Evolutionary conservation across 768 basidiomycete genomes (phyloP), one percentile per base, ranked within the genome.

Genomic region (Rhodosporidiobolus sp.): DNA sequence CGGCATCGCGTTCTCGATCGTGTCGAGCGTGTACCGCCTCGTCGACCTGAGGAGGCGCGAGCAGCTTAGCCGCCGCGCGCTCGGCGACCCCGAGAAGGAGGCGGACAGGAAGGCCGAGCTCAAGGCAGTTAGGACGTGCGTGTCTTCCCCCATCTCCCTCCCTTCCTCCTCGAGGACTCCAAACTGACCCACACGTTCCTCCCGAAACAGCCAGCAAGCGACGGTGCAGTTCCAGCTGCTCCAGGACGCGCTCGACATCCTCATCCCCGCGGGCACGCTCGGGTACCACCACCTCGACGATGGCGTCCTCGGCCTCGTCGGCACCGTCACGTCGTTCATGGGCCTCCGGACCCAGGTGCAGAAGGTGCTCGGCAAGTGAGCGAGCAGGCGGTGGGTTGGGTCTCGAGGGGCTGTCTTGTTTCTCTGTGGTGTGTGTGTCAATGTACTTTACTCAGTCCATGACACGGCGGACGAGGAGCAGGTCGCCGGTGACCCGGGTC

Each of bases 231-330:
- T 87, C 74, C 96, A 98, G 81, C 86, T 98, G 76, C 82, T 89
- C 65, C 87, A 91, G 70, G 96, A 99, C 80, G 78, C 87, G 28
- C 83, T 94, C 69, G 96, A 99, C 80, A 81, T 93, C 69, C 94
- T 89, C 88, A 87, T 94, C 77, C 96, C 96, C 10, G 90, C 92
- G 12, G 88, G 89, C 28, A 89, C 86, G 69, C 85, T 94, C 52
- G 91, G 89, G 24, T 82, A 90, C 63, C 85, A 88, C 73, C 85
- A 86, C 75, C 77, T 94, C 75, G 92, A 89, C 79, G 96, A 98
- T 71, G 94, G 95, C 34, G 78, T 87, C 28, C 82, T 95, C 38
- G 95, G 96, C 65, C 83, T 91, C 69, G 85, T 91, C 74, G 96
- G 95, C 92, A 59, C 71, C 43, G 67, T 74, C 46, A 78, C 79